phyloP scores from a whole-genome alignment of 371 early-diverging fungal genomes.

The Mucor racemosus region DNA sequence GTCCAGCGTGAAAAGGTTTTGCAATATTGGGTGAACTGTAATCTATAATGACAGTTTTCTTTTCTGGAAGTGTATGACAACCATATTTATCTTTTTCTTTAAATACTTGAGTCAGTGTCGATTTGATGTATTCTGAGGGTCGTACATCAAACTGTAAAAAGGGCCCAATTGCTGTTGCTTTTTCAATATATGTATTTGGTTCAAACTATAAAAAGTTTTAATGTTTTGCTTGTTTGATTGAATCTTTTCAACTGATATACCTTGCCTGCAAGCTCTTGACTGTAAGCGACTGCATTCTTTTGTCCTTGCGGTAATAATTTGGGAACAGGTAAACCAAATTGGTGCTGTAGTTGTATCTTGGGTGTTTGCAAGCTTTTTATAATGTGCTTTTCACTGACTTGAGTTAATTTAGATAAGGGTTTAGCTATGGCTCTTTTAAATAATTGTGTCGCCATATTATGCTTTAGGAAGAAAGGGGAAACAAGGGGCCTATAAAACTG shows the following conservation, averaged over 20 bases:
- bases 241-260: constrained; percentile 24
- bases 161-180: constrained; percentile 63
- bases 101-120: constrained; percentile 57
- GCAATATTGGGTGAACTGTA: constrained; percentile 99
- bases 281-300: constrained; percentile 57
- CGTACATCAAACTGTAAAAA: constrained; percentile 77
- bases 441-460: constrained; percentile 2
- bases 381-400: constrained; percentile 21
- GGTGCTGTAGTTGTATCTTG: constrained; percentile 25
- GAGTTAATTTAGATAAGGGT: constrained; percentile 32
- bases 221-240: neutral
- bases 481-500: neutral
- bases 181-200: constrained; percentile 44
- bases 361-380: constrained; percentile 25
- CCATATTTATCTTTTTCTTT: constrained; percentile 40
- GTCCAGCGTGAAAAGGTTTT: constrained; percentile 99
- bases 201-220: constrained; percentile 24
- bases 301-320: constrained; percentile 21
- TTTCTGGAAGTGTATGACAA: constrained; percentile 11
- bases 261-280: constrained; percentile 58
- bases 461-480: neutral
- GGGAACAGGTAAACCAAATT: constrained; percentile 38
- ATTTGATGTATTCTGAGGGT: constrained; percentile 50
- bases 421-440: constrained; percentile 53
- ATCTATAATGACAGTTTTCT: constrained; percentile 81